These are phyloP conservation scores for Anacardium occidentale DNA, from an alignment of 345 rosid species.

Conservation along the genomic window DNA sequence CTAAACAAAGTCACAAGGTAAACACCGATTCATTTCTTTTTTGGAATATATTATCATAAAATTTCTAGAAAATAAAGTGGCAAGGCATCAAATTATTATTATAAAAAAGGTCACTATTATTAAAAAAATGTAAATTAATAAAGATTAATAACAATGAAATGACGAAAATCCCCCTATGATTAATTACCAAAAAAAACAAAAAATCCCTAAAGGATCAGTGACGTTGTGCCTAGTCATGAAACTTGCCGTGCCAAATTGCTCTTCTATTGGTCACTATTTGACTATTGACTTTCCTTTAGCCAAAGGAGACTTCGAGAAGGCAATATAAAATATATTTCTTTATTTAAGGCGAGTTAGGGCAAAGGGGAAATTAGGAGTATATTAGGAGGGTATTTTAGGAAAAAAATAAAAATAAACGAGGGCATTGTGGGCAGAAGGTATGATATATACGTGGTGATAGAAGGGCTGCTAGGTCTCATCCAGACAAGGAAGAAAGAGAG, in stretches of 20 bases:
- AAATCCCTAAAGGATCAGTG: background rate
- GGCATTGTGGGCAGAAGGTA: slow-evolving; percentile 23
- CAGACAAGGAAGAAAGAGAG: slow-evolving; percentile 11
- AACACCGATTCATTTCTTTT: background rate
- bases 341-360: background rate
- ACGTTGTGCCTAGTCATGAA: too few species aligned
- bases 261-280: background rate
- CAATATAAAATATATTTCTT: background rate
- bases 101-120: background rate
- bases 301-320: slow-evolving; percentile 6
- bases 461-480: slow-evolving; percentile 30
- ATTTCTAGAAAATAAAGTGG: background rate
- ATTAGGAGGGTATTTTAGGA: slow-evolving; percentile 6
- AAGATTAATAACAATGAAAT: too few species aligned
- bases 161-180: too few species aligned
- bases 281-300: background rate
- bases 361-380: background rate
- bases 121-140: too few species aligned
- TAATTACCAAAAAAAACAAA: too few species aligned
- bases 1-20: slow-evolving; percentile 26
- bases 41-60: background rate
- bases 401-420: slow-evolving; percentile 1
- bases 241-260: slow-evolving; percentile 10
- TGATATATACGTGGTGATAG: slow-evolving; percentile 33
- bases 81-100: background rate